These are phyloP conservation scores for Cryptomeria japonica DNA, from an alignment of 75 land plant genomes.

Conservation along the genomic window DNA sequence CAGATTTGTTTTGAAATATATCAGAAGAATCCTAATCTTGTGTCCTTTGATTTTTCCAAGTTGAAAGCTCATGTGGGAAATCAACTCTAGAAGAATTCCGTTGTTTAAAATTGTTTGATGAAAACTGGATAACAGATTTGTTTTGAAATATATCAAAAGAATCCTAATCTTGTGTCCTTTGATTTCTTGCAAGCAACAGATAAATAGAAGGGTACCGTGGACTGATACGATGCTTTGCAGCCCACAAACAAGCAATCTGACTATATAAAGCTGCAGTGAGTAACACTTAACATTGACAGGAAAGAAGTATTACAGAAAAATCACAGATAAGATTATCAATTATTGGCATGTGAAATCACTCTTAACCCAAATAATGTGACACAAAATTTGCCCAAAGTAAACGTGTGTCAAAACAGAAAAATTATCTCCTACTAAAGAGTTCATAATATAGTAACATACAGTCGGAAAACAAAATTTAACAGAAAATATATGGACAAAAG, in stretches of 20 bases:
- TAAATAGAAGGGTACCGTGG: not conserved
- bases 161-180: not conserved
- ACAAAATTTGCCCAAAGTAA: not conserved
- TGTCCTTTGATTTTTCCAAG: too few species aligned
- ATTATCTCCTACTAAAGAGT: not conserved
- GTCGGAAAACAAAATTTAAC: not conserved
- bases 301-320: not conserved
- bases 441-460: not conserved
- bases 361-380: not conserved
- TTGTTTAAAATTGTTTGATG: not conserved
- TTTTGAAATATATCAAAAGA: too few species aligned
- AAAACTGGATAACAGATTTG: not conserved
- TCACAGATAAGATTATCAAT: not conserved
- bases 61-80: not conserved
- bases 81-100: not conserved
- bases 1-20: not conserved
- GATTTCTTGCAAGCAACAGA: not conserved
- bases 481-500: not conserved
- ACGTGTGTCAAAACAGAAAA: not conserved
- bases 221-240: not conserved
- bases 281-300: not conserved
- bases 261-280: not conserved
- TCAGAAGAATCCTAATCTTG: too few species aligned
- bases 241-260: not conserved
- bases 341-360: not conserved